Conservation (phyloP, 176 grass and related monocot species). For the Avena eriantha region DNA sequence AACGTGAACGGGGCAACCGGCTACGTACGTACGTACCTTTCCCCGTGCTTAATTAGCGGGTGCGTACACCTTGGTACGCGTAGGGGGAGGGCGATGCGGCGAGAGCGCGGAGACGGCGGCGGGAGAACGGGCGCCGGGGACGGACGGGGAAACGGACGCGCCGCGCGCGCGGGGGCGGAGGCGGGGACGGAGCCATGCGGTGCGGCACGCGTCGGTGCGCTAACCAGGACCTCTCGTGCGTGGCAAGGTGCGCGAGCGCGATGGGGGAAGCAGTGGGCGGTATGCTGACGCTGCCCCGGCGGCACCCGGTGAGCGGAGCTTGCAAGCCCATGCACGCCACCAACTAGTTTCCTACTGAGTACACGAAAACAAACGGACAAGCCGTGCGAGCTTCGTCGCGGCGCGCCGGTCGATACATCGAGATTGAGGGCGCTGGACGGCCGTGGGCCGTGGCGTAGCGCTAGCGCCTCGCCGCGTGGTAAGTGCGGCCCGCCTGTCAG, state of each 20-base stretch:
- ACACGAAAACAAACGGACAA: neutral
- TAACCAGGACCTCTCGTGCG: neutral
- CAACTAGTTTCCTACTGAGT: neutral
- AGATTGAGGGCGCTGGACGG: no score
- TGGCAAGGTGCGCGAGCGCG: no score
- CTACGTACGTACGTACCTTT: neutral
- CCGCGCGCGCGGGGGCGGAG: neutral
- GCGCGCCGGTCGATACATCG: neutral
- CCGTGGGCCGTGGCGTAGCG: no score
- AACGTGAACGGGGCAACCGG: neutral
- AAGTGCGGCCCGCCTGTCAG: neutral
- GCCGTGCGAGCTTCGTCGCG: conserved; percentile 13
- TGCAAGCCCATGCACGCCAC: neutral
- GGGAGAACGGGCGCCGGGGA: neutral
- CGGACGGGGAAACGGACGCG: neutral
- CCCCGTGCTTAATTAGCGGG: conserved; percentile 7
- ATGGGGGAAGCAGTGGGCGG: neutral
- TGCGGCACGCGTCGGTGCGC: neutral
- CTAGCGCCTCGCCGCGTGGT: neutral
- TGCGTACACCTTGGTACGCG: neutral
- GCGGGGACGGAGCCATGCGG: neutral
- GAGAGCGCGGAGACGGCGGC: neutral
- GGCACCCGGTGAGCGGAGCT: neutral
- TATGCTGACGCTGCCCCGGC: neutral
- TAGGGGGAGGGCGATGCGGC: neutral